Conservation (phyloP, 139 green algal species). For the Pleodorina starrii region DNA sequence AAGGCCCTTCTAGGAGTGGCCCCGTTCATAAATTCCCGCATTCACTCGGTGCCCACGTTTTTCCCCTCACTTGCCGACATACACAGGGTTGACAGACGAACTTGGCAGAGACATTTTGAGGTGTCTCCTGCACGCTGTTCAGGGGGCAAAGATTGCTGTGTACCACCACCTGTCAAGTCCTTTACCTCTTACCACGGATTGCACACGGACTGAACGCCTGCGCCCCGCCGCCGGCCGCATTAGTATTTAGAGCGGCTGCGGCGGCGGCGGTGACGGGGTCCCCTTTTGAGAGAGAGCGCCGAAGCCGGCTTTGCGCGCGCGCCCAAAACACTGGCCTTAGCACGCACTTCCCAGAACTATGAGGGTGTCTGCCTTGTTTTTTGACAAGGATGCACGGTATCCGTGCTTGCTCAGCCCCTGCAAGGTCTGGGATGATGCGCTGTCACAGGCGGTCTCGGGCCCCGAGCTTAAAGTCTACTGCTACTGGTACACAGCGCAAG, state of each 20-base stretch:
- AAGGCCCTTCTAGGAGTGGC: no score
- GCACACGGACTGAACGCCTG: not conserved
- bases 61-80: no score
- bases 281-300: not conserved
- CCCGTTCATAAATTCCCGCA: not conserved
- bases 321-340: slow-evolving; percentile 19
- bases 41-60: no score
- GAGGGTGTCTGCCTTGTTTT: slow-evolving; percentile 44
- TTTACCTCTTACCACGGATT: not conserved
- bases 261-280: slow-evolving; percentile 5
- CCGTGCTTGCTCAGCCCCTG: slow-evolving; percentile 35
- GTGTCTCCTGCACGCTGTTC: not conserved
- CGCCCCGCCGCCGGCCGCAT: slow-evolving; percentile 22
- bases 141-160: slow-evolving; percentile 9
- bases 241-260: not conserved
- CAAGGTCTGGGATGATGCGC: slow-evolving; percentile 35
- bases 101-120: not conserved
- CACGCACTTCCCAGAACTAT: slow-evolving; percentile 20
- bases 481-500: slow-evolving; percentile 45
- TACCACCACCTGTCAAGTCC: not conserved
- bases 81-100: no score
- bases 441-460: slow-evolving; percentile 34
- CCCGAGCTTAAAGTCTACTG: slow-evolving; percentile 51
- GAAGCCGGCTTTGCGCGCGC: slow-evolving; percentile 4
- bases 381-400: slow-evolving; percentile 53